Percentiles rank a stretch among this genome's conserved stretches.
Evolutionary conservation across 2,329 filamentous ascomycete genomes (phyloP).

Genomic region (Epichloe coenophiala): DNA sequence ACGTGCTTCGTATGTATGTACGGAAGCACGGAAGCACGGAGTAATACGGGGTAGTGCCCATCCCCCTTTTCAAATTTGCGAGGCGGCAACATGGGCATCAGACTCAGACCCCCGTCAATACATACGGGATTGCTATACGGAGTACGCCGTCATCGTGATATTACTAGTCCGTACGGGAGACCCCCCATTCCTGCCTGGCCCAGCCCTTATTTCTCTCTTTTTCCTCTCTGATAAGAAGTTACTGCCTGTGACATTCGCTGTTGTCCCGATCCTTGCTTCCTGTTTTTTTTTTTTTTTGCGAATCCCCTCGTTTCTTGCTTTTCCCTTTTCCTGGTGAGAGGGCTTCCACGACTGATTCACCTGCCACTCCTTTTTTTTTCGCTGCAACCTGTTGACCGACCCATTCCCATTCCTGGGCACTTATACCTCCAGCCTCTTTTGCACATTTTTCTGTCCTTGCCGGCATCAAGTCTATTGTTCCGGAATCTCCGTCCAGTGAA

Average conservation of each 20-base stretch:
- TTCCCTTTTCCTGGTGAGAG: slow-evolving; percentile 1
- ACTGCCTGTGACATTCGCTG: background rate
- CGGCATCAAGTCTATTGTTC: no score
- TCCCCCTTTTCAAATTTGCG: background rate
- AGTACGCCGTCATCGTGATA: background rate
- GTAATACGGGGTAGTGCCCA: background rate
- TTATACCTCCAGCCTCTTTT: background rate
- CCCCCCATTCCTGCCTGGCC: background rate
- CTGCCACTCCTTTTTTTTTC: slow-evolving; percentile 4
- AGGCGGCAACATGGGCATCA: background rate
- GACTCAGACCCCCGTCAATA: background rate
- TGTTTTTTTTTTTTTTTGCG: background rate
- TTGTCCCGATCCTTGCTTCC: background rate
- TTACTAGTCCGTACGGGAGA: background rate
- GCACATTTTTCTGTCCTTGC: background rate
- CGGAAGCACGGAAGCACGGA: no score
- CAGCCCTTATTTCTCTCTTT: background rate
- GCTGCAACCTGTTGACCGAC: background rate
- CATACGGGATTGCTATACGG: background rate
- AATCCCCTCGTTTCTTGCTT: background rate
- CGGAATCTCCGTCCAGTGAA: no score
- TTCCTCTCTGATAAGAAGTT: background rate
- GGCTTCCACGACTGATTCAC: slow-evolving; percentile 1
- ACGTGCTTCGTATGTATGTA: no score
- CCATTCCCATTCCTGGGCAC: background rate